Evolutionary conservation across 305 asterid genomes (phyloP).

Genomic region (Rubia tinctorum): DNA sequence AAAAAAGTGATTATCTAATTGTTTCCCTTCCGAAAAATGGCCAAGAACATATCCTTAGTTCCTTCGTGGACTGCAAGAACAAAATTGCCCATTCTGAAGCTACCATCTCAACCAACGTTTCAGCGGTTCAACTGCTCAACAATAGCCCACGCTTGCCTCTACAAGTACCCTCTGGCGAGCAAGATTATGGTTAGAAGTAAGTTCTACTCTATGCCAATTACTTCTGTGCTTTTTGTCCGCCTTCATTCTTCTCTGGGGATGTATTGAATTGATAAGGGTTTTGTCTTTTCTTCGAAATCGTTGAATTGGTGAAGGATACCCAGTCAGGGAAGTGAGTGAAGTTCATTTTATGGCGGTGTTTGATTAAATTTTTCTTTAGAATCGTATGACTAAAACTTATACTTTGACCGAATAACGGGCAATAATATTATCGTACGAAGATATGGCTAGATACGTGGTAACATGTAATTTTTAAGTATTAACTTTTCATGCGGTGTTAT

Average conservation of each 20-base stretch:
- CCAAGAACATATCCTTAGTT: neutral
- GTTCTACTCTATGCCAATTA: neutral
- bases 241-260: neutral
- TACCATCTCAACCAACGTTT: neutral
- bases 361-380: neutral
- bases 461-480: too few relatives aligned
- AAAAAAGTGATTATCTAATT: too few relatives aligned
- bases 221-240: neutral
- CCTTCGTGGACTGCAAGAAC: slow-evolving; percentile 11
- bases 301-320: neutral
- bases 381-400: neutral
- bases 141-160: slow-evolving; percentile 1
- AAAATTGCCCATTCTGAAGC: neutral
- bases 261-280: neutral
- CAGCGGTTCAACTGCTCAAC: neutral
- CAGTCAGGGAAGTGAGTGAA: neutral
- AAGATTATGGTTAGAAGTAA: slow-evolving; percentile 15
- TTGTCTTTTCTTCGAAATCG: neutral
- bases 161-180: slow-evolving; percentile 19
- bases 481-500: too few relatives aligned
- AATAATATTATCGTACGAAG: too few relatives aligned
- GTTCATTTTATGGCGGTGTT: neutral
- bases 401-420: too few relatives aligned
- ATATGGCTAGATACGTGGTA: too few relatives aligned
- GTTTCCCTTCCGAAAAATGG: neutral